phyloP scores from a whole-genome alignment of 2,329 filamentous ascomycete species.

The Lecanosticta acicola region DNA sequence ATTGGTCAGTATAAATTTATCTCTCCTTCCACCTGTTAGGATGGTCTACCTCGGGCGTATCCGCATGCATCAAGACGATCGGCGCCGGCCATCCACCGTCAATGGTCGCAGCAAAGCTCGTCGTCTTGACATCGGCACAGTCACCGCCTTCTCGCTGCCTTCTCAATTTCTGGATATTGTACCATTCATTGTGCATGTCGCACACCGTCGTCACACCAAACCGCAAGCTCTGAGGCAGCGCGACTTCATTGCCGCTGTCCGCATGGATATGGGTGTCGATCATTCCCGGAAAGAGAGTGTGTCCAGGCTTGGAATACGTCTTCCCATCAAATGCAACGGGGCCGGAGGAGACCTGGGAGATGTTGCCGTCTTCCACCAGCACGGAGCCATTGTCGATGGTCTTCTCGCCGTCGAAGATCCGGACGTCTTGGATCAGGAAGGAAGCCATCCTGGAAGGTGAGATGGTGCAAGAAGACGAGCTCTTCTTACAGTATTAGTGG shows the following conservation, averaged over 20 bases:
- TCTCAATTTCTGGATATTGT: conserved; percentile 31
- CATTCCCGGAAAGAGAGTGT: conserved; percentile 47
- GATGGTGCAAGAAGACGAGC: background rate
- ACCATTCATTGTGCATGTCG: conserved; percentile 39
- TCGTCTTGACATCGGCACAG: conserved; percentile 46
- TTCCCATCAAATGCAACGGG: conserved; percentile 18
- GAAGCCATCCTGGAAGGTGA: conserved; percentile 25
- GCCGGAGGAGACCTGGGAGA: conserved; percentile 26
- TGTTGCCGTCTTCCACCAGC: conserved; percentile 39
- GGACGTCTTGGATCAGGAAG: conserved; percentile 40
- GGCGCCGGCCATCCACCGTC: conserved; percentile 49
- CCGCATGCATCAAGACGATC: conserved; percentile 38
- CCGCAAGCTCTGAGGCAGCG: conserved; percentile 41
- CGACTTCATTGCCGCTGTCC: conserved; percentile 36
- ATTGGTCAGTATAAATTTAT: conserved; percentile 8
- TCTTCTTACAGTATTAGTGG: no score
- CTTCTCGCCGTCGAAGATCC: conserved; percentile 44
- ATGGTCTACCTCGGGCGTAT: conserved; percentile 24
- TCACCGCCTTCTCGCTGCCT: conserved; percentile 32
- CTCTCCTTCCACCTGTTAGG: background rate
- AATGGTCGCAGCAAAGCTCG: conserved; percentile 46
- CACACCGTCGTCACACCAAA: conserved; percentile 50
- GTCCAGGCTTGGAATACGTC: conserved; percentile 40
- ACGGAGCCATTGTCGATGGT: conserved; percentile 39
- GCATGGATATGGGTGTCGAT: conserved; percentile 50